These are phyloP conservation scores for Dendrobium catenatum DNA, from an alignment of 106 monocot species.

Conservation along the genomic window DNA sequence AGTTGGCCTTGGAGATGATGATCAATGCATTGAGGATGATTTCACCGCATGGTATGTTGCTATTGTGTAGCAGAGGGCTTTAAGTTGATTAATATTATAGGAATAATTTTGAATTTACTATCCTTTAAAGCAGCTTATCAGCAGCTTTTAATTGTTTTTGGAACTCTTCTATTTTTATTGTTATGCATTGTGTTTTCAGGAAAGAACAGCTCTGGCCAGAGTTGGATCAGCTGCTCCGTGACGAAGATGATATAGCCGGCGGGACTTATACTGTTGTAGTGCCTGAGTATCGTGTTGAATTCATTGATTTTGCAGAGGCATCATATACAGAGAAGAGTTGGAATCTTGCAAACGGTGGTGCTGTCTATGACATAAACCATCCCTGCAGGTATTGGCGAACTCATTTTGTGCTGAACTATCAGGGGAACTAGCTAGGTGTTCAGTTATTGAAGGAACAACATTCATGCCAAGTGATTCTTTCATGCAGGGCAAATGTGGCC, in stretches of 20 bases:
- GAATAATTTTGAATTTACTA: not conserved
- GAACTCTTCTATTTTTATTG: not conserved
- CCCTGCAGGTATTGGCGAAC: conserved; percentile 55
- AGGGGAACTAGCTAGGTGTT: not conserved
- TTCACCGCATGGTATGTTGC: conserved; percentile 38
- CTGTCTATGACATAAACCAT: conserved; percentile 49
- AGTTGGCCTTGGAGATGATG: conserved; percentile 68
- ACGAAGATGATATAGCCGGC: conserved; percentile 38
- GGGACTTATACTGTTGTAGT: conserved; percentile 51
- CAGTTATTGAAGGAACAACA: not conserved
- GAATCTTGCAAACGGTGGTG: conserved; percentile 55
- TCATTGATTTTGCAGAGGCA: conserved; percentile 23
- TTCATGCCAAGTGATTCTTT: not conserved
- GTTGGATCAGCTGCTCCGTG: conserved; percentile 51
- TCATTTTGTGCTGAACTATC: not conserved
- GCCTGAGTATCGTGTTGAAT: conserved; percentile 61
- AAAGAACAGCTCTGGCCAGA: conserved; percentile 65
- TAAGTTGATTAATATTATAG: not conserved
- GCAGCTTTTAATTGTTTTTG: not conserved
- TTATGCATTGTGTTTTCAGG: conserved; percentile 17
- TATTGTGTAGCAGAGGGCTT: not conserved
- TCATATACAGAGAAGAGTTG: conserved; percentile 25
- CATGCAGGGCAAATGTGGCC: conserved; percentile 66
- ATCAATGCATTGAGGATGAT: conserved; percentile 75
- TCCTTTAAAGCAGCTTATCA: not conserved